Evolutionary conservation across 768 basidiomycete species (phyloP), one percentile per base, ranked within the genome.

Genomic region (Phaeotremella fagi): DNA sequence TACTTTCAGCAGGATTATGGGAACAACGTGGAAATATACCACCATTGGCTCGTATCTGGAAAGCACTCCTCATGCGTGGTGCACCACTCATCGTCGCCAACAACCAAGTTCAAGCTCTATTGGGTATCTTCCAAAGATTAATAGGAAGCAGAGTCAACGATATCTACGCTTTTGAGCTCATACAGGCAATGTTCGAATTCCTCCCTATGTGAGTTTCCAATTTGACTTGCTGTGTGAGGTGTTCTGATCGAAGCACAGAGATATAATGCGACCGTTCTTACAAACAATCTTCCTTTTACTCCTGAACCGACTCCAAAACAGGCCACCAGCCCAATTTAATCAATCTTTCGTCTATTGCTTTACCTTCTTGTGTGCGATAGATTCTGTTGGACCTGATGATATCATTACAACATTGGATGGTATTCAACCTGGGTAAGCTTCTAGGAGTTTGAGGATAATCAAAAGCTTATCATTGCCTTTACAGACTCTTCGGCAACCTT

Each of bases 21-120:
- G 84, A 86, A 70, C 88, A 90, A 71, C 86, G 92, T 64, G 95
- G 95, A 11, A 91, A 86, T 68, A 84, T 99, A 37, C 95, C 95
- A 0, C 92, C 91, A 1, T 81, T 99, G 1, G 90, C 94, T 18
- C 84, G 88, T 61, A 78, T 97, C 16, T 78, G 97, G 48, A 85
- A 85, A 47, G 88, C 90, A 5, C 90, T 88, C 76, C 77, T 99
- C 14, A 75, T 80, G 0, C 80, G 86, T 26, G 91, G 89, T 51
- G 80, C 82, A 9, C 64, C 68, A 1, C 78, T 82, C 59, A 87
- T 97, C 80, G 78, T 84, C 26, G 79, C 77, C 7, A 75, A 80
- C 15, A 85, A 85, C 0, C 90, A 94, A 67, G 76, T 90, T 14
- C 81, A 82, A 23, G 81, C 82, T 3, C 82, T 97, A 12, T 78